Evolutionary conservation across 352 stramenopile species (phyloP), one percentile per base, ranked within the genome.

Genomic region (Pythium aristosporum): DNA sequence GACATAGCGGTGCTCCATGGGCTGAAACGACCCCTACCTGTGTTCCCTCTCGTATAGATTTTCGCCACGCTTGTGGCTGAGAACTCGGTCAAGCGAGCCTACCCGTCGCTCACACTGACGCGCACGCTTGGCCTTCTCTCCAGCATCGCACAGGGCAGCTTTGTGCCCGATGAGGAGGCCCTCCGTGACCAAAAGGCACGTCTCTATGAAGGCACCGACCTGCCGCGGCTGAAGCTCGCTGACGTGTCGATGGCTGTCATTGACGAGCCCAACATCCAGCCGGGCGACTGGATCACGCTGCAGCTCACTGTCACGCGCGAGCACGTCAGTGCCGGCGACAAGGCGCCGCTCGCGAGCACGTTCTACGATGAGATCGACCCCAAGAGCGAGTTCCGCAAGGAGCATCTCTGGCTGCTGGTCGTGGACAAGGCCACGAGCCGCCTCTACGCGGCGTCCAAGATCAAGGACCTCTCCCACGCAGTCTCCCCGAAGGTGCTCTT

Each of bases 201-300:
- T 0, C 80, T 61, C 60, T 52, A 12, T 42, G 65, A 67, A 6
- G 71, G 61, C 18, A 59, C 59, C 3, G 59, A 71, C 43, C 64
- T 89, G 5, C 80, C 80, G 18, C 65, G 74, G 20, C 63, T 81
- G 11, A 46, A 61, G 32, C 59, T 88, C 6, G 34, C 44, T 1
- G 30, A 74, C 10, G 73, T 76, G 41, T 80, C 77, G 47, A 57
- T 92, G 39, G 56, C 61, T 21, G 83, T 92, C 13, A 65, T 87
- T 18, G 84, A 92, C 50, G 84, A 94, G 64, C 47, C 62, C 2
- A 89, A 82, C 60, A 74, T 91, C 48, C 85, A 88, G 42, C 77
- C 86, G 36, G 76, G 80, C 52, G 86, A 94, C 65, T 94, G 79
- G 80, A 67, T 94, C 54, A 94, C 82, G n/a, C 59, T 90, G 36